Evolutionary conservation across 495 filamentous ascomycete species (phyloP).

Genomic region (Penicillium longicatenatum): DNA sequence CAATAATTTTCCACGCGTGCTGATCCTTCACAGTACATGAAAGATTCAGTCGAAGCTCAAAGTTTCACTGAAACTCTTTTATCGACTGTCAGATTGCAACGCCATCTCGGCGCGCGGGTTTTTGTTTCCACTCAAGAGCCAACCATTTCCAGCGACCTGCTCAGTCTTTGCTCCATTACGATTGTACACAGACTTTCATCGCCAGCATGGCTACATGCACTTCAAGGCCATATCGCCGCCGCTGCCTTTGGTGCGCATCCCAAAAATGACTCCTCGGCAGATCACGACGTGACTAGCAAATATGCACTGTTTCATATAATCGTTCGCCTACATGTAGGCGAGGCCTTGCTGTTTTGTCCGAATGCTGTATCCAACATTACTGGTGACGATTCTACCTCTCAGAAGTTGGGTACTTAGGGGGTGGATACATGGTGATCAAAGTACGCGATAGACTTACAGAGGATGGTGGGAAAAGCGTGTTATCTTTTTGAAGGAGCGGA

Average conservation of each 20-base stretch:
- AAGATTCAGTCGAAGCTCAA: slow-evolving; percentile 33
- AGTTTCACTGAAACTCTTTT: slow-evolving; percentile 64
- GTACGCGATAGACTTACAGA: slow-evolving; percentile 4
- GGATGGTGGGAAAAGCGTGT: slow-evolving; percentile 5
- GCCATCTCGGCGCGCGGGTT: slow-evolving; percentile 66
- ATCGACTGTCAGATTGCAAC: slow-evolving; percentile 67
- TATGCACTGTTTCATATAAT: slow-evolving; percentile 57
- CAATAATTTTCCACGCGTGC: not conserved
- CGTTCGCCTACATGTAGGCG: slow-evolving; percentile 56
- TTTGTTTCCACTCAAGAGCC: slow-evolving; percentile 80
- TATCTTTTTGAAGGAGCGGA: not conserved
- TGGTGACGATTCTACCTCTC: not conserved
- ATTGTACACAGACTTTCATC: slow-evolving; percentile 74
- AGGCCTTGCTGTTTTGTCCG: slow-evolving; percentile 68
- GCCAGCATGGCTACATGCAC: slow-evolving; percentile 65
- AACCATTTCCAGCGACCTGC: slow-evolving; percentile 65
- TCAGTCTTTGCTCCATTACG: slow-evolving; percentile 70
- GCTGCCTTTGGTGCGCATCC: slow-evolving; percentile 25
- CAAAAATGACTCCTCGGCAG: not conserved
- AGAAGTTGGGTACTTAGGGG: not conserved
- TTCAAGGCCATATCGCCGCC: slow-evolving; percentile 63
- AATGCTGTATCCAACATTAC: slow-evolving; percentile 12
- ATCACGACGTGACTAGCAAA: not conserved
- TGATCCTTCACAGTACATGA: slow-evolving; percentile 47
- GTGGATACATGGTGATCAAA: slow-evolving; percentile 1